phyloP scores from a whole-genome alignment of 305 asterid species.

The Nicotiana rustica region DNA sequence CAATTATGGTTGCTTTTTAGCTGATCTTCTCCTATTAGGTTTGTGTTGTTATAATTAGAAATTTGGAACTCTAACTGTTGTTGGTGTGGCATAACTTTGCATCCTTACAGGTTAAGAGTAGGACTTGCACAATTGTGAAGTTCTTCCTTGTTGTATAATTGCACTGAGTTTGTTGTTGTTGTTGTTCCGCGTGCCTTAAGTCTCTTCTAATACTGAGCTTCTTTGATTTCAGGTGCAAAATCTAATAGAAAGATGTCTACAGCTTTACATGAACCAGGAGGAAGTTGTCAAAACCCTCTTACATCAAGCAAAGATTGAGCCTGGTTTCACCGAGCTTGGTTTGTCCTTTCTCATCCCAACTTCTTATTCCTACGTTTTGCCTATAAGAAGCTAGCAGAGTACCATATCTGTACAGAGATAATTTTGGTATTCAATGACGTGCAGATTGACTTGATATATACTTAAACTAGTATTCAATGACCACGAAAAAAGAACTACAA shows the following conservation, averaged over 20 bases:
- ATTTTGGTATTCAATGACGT: not conserved
- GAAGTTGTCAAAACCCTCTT: conserved; percentile 79
- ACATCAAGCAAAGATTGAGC: conserved; percentile 85
- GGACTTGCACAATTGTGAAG: not conserved
- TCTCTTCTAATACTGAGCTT: conserved; percentile 8
- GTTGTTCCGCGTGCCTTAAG: not conserved
- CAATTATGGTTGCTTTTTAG: not conserved
- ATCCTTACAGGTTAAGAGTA: conserved; percentile 13
- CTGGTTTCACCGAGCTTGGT: conserved; percentile 90
- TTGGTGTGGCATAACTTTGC: not conserved
- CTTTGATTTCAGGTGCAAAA: conserved; percentile 70
- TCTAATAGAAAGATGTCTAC: conserved; percentile 96
- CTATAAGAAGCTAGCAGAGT: not conserved
- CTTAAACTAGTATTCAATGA: conserved; percentile 20
- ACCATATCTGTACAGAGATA: not conserved
- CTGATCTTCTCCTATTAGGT: not conserved
- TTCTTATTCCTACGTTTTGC: not conserved
- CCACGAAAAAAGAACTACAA: conserved; percentile 19
- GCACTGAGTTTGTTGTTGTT: not conserved
- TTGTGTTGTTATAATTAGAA: conserved; percentile 29
- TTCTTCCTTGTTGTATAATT: conserved; percentile 24
- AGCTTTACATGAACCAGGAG: conserved; percentile 86
- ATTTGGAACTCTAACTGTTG: not conserved
- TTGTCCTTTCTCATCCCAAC: conserved; percentile 30
- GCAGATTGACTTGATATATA: not conserved